Percentiles rank a stretch among this genome's conserved stretches.
These are phyloP conservation scores for Harringtonia lauricola DNA, from an alignment of 2,329 filamentous ascomycete species.

Conservation along the genomic window DNA sequence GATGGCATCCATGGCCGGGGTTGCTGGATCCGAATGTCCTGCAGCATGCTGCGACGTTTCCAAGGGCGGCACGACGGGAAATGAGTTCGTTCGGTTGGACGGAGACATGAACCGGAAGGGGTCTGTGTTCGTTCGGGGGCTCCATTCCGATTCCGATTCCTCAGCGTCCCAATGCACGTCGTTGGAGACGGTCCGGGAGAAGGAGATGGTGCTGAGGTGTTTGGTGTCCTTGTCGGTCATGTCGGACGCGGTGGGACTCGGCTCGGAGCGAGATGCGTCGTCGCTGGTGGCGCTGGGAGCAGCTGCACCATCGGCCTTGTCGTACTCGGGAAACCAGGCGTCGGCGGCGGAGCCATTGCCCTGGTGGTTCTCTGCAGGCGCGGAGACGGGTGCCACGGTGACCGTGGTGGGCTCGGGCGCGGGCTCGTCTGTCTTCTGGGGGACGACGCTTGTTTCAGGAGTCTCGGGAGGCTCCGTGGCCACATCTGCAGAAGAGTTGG, in stretches of 20 bases:
- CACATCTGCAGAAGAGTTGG: conserved; percentile 23
- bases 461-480: background rate
- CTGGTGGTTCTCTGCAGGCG: background rate
- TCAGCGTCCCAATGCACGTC: conserved; percentile 48
- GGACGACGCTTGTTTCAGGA: background rate
- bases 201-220: conserved; percentile 51
- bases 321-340: conserved; percentile 21
- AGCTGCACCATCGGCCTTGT: too few relatives aligned
- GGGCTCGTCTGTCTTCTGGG: background rate
- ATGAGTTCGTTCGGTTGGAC: conserved; percentile 50
- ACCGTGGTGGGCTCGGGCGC: background rate
- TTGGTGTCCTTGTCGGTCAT: conserved; percentile 22
- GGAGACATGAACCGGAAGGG: conserved; percentile 49
- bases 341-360: conserved; percentile 9
- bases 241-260: background rate
- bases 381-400: background rate
- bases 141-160: conserved; percentile 49
- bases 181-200: conserved; percentile 52
- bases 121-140: conserved; percentile 39
- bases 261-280: conserved; percentile 9
- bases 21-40: conserved; percentile 10
- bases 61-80: conserved; percentile 42
- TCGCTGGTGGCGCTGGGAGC: conserved; percentile 13
- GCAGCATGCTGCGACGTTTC: conserved; percentile 19
- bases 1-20: conserved; percentile 37